A percentile compares a stretch with the other conserved stretches of the same genome.
phyloP scores from a whole-genome alignment of 139 green algal genomes.

The Volvox reticuliferus region DNA sequence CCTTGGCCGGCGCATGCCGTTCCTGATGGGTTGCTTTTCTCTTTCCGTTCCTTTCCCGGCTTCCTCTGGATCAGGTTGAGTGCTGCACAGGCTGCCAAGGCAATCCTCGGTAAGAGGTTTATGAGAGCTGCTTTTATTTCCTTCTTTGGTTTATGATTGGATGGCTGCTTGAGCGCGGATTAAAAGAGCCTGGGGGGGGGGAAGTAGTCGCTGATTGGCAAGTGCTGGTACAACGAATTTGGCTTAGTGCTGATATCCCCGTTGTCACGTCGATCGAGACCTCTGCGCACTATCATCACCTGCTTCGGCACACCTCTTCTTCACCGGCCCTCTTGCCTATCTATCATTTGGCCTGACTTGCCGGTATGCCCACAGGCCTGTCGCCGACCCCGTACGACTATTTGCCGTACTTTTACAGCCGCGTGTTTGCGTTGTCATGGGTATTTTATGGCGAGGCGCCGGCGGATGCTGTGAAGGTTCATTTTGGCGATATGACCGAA shows the following conservation, averaged over 20 bases:
- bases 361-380: slow-evolving; percentile 47
- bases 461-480: slow-evolving; percentile 62
- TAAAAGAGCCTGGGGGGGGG: too few relatives aligned
- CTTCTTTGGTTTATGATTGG: too few relatives aligned
- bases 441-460: slow-evolving; percentile 79
- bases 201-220: too few relatives aligned
- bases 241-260: neutral
- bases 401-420: slow-evolving; percentile 95
- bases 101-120: slow-evolving; percentile 58
- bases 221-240: too few relatives aligned
- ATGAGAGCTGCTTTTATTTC: too few relatives aligned
- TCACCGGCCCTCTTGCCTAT: too few relatives aligned
- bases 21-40: too few relatives aligned
- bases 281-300: neutral
- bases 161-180: too few relatives aligned
- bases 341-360: neutral
- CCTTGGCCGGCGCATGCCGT: too few relatives aligned
- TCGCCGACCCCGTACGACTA: slow-evolving; percentile 85
- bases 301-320: too few relatives aligned
- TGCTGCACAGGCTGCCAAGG: slow-evolving; percentile 70
- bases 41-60: neutral
- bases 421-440: slow-evolving; percentile 92
- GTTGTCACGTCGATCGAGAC: too few relatives aligned
- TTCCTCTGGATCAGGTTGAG: slow-evolving; percentile 33
- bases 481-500: slow-evolving; percentile 66